phyloP scores from a whole-genome alignment of 2,329 filamentous ascomycete genomes.

The Bipolaris gigantea region DNA sequence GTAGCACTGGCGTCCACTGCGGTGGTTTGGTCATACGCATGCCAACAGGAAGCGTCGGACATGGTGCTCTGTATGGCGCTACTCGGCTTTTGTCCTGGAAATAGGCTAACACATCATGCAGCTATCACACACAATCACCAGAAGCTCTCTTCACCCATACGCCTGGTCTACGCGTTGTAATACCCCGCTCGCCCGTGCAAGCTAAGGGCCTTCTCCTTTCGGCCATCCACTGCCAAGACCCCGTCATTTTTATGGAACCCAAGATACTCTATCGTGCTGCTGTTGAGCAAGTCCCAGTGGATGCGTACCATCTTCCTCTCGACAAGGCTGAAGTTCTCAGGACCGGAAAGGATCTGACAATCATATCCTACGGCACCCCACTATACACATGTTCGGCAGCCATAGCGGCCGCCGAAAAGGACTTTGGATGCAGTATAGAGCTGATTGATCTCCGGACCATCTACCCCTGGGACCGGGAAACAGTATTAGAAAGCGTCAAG shows the following conservation, averaged over 20 bases:
- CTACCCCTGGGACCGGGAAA: slow-evolving; percentile 87
- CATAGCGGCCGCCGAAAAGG: slow-evolving; percentile 73
- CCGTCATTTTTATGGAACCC: slow-evolving; percentile 90
- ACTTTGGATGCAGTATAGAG: slow-evolving; percentile 75
- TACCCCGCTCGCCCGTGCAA: slow-evolving; percentile 82
- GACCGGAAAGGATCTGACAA: slow-evolving; percentile 75
- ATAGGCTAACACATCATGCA: slow-evolving; percentile 24
- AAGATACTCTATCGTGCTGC: slow-evolving; percentile 91
- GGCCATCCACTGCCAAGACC: slow-evolving; percentile 76
- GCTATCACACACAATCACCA: slow-evolving; percentile 85
- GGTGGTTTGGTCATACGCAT: slow-evolving; percentile 86
- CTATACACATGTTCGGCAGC: slow-evolving; percentile 81
- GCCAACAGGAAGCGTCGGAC: slow-evolving; percentile 87
- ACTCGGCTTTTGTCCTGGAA: neutral
- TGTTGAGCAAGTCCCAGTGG: slow-evolving; percentile 85
- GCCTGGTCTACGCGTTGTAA: slow-evolving; percentile 80
- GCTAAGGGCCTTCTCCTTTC: slow-evolving; percentile 84
- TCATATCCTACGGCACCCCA: slow-evolving; percentile 88
- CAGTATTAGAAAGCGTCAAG: slow-evolving; percentile 76
- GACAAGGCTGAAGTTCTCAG: slow-evolving; percentile 85
- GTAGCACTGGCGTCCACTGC: slow-evolving; percentile 55
- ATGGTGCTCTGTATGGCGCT: slow-evolving; percentile 68
- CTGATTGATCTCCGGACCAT: slow-evolving; percentile 85
- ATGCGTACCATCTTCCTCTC: slow-evolving; percentile 78
- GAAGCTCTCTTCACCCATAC: slow-evolving; percentile 88